Conservation (phyloP, 2,329 filamentous ascomycete species). For the Botrytis tulipae region DNA sequence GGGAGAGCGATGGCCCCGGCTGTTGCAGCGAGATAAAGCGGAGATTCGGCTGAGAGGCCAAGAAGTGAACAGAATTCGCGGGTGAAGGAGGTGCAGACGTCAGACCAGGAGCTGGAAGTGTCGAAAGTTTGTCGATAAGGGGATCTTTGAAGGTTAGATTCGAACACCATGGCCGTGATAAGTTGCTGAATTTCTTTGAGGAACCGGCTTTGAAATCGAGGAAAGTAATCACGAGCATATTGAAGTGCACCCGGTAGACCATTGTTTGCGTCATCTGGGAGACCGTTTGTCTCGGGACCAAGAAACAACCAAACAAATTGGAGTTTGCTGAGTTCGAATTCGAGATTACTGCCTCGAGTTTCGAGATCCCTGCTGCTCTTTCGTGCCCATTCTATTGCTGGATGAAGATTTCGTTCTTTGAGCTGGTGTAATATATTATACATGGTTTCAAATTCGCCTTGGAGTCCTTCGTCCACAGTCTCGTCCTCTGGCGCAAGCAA, state of each 20-base stretch:
- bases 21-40: slow-evolving; percentile 87
- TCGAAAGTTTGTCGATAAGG: slow-evolving; percentile 81
- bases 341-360: slow-evolving; percentile 81
- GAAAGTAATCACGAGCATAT: slow-evolving; percentile 76
- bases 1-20: slow-evolving; percentile 91
- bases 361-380: slow-evolving; percentile 70
- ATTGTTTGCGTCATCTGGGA: slow-evolving; percentile 53
- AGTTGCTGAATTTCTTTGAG: slow-evolving; percentile 77
- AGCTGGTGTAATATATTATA: slow-evolving; percentile 83
- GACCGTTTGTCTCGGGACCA: slow-evolving; percentile 53
- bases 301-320: slow-evolving; percentile 89
- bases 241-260: slow-evolving; percentile 64
- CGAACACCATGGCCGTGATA: slow-evolving; percentile 76
- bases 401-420: slow-evolving; percentile 69
- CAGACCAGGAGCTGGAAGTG: slow-evolving; percentile 72
- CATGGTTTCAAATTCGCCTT: slow-evolving; percentile 82
- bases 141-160: slow-evolving; percentile 68
- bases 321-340: slow-evolving; percentile 88
- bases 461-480: slow-evolving; percentile 55
- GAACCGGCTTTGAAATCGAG: slow-evolving; percentile 71
- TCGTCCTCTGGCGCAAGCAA: not conserved
- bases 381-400: slow-evolving; percentile 85
- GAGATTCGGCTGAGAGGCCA: slow-evolving; percentile 85
- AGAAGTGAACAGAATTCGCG: slow-evolving; percentile 92
- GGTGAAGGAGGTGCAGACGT: slow-evolving; percentile 83